Evolutionary conservation across 208 protist genomes (phyloP), one percentile per base, ranked within the genome.

Genomic region (Histomonas meleagridis): DNA sequence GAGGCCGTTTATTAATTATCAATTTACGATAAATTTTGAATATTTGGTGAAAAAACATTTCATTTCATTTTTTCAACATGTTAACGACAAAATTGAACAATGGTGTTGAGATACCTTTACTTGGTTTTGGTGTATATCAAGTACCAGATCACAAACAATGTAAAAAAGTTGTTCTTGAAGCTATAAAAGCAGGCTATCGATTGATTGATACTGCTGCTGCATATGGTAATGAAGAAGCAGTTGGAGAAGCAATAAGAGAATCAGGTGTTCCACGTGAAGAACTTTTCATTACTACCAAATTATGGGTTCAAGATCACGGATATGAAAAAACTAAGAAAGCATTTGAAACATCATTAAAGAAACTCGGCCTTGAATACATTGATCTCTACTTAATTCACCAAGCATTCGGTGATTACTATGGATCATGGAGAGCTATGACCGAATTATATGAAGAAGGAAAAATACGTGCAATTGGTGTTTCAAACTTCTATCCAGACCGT

Each of bases 351-450:
- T 32, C 76, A 10, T 43, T 90, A 21, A 26, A n/a, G 9, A 21
- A 57, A 12, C 49, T 90, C 3, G 4, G 55, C 1, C 28, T 90
- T 3, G 93, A 95, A 2, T 98, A 98, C 92, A 65, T 98, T 35
- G 97, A 98, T 92, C 94, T 97, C 16, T 98, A 97, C 93, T 94
- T 98, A 32, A 97, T 98, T 48, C 97, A 98, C 92, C 32, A 35
- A 9, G 7, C 4, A 2, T 46, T 43, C 35, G 23, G 35, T 76
- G 0, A 35, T 16, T 1, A 57, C 26, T 0, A 46, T 38, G 40
- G n/a, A 9, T 57, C 46, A 5, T 90, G 76, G 76, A 51, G 7
- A 57, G 76, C 2, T 10, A 90, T 90, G 76, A 43, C 49, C 9
- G n/a, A 90, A n/a, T 32, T 49, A 57, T 35, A 57, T 35, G 76